Conservation (phyloP, 2,329 filamentous ascomycete species). For the Colletotrichum cordylinicola region DNA sequence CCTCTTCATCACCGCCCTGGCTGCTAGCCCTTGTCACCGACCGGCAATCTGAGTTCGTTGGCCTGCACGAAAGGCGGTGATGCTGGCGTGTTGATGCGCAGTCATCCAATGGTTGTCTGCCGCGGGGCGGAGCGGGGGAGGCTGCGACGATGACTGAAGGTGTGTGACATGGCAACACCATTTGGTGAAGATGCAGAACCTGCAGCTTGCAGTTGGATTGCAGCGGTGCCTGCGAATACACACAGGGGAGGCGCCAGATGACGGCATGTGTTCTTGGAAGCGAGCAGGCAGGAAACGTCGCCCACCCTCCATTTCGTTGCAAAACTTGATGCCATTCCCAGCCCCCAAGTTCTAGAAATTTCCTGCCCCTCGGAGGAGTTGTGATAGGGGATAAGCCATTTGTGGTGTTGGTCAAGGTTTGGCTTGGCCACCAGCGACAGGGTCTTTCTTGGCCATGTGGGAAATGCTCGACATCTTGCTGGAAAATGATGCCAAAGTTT, state of each 20-base stretch:
- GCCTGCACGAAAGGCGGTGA: conserved; percentile 2
- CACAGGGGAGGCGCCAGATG: conserved; percentile 1
- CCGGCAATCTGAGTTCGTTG: conserved; percentile 1
- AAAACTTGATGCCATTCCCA: conserved; percentile 12
- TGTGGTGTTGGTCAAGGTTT: neutral
- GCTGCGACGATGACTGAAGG: neutral
- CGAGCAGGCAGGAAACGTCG: neutral
- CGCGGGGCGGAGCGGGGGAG: conserved; percentile 21
- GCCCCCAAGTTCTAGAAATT: conserved; percentile 8
- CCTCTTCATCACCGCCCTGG: neutral
- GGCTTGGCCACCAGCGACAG: neutral
- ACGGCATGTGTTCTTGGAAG: conserved; percentile 5
- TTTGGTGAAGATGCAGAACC: neutral
- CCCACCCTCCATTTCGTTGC: neutral
- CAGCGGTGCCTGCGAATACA: conserved; percentile 12
- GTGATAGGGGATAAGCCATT: neutral
- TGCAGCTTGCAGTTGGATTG: conserved; percentile 11
- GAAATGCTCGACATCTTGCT: conserved; percentile 2
- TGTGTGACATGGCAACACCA: conserved; percentile 18
- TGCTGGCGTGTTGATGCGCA: neutral
- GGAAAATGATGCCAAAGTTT: neutral
- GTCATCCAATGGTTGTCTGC: conserved; percentile 8
- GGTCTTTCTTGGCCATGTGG: neutral
- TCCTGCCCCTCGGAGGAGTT: neutral
- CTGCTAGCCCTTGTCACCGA: neutral